Evolutionary conservation across 768 basidiomycete species (phyloP), one percentile per base, ranked within the genome.

Genomic region (Trametopsis cervina): DNA sequence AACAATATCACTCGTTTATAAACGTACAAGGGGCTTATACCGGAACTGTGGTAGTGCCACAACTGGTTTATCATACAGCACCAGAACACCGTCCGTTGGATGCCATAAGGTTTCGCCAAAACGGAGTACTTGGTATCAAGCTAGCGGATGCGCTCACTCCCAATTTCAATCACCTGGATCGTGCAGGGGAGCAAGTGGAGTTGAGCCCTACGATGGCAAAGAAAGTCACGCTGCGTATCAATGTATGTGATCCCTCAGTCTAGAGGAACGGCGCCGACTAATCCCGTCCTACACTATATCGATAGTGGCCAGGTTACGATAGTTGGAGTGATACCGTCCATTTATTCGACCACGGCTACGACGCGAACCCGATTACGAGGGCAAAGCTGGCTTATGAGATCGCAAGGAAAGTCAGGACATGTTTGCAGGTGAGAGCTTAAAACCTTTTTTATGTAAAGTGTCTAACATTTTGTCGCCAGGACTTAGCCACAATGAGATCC

Each of bases 281-380:
- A 36, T 39, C 20, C 4, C 20, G 24, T 33, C 10, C 26, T 23
- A 13, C 20, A 7, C 3, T 24, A 2, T 39, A 2, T 4, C 21
- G n/a, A n/a, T n/a, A 47, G 51, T 52, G 51, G 51, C 51, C 51
- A 15, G 51, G 51, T 4, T 52, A 52, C 46, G 21, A 36, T 4
- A 9, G 29, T 4, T 47, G 51, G 46, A 18, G 18, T 29, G 12
- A 44, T 1, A 29, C 36, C 17, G 18, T 50, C 11, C 43, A 45
- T 25, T 29, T 35, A 17, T 44, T 44, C 29, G 41, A 41, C 24
- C 42, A 50, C 36, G 17, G 35, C 7, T 39, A 36, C 22, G 36
- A 40, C n/a, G 33, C 13, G 6, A 21, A 29, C 13, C 49, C 49
- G 3, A 38, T 36, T 20, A 44, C 36, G 2, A 40, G 33, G 36